Base-by-base conservation (phyloP, 495 filamentous ascomycete species). In the Schizothecium vesticola region DNA sequence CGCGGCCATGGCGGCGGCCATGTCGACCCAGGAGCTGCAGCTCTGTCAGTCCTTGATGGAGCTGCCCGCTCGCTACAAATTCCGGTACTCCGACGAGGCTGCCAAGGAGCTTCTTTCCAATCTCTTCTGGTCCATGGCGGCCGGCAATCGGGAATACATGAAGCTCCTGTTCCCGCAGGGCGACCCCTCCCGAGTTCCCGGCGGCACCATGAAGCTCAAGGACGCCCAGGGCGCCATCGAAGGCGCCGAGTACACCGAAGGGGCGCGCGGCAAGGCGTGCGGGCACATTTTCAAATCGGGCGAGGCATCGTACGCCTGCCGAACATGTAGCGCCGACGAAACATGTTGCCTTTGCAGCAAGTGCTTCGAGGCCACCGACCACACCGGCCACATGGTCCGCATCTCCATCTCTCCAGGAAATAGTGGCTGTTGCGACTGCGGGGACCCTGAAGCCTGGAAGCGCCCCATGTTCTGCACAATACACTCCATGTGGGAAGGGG, bases 401-500 rank as follows among this genome's bases (percentile, higher is more conserved):
- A 89, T 97, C 58, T 91, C 82, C 62, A 86, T 96, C 36, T 96
- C 93, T 1, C 87, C 88, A 1, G 94, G 94, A 2, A 97, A 97
- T 74, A 92, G 89, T 73, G 95, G 96, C 51, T 98, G 95, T 79
- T 99, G 95, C 76, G 95, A 99, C 74, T 99, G 95, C 75, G 96
- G 95, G 58, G 95, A 99, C 76, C 85, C 87, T 13, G 95, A 99
- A 75, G 95, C 95, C 8, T 99, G 95, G 95, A 87, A 86, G 73
- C 75, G 87, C 28, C 94, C 94, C 26, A 86, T 97, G 68, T 90
- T 91, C 75, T 99, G 95, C 80, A 91, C 93, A 24, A 98, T 99
- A 73, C 95, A 99, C 71, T 95, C 91, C 24, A 85, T 88, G 43
- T 77, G 82, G 70, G 80, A 81, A 21, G 76, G 84, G 28, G 79